Conservation (phyloP, 1,284 basidiomycete species). For the Fomitopsis betulina region DNA sequence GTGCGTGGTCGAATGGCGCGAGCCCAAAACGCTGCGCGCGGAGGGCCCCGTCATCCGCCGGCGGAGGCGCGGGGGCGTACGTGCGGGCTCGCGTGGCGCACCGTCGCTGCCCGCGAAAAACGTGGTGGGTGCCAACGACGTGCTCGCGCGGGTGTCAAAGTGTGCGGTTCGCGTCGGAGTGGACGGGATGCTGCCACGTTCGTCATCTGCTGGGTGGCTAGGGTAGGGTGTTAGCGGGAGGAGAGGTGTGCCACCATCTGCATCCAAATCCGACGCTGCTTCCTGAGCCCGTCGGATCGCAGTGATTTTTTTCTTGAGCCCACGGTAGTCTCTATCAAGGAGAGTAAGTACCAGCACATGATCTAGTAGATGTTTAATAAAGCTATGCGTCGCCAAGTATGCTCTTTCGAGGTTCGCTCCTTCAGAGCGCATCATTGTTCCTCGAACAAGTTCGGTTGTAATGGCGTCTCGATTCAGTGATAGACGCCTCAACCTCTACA, state of each 20-base stretch:
- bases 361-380: no score
- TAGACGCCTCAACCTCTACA: no score
- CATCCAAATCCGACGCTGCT: background rate
- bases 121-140: no score
- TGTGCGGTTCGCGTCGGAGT: background rate
- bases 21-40: background rate
- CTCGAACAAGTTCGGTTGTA: no score
- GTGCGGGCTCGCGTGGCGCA: no score
- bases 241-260: slow-evolving; percentile 1
- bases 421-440: no score
- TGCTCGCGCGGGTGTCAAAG: background rate
- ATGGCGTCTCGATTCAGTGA: no score
- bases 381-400: no score
- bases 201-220: background rate
- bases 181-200: background rate
- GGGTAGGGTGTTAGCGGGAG: slow-evolving; percentile 6
- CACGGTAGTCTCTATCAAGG: slow-evolving; percentile 59
- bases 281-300: slow-evolving; percentile 47
- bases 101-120: background rate
- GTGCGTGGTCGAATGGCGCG: background rate
- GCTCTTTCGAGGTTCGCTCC: no score
- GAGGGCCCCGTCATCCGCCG: slow-evolving; percentile 12
- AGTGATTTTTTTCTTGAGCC: slow-evolving; percentile 64
- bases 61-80: slow-evolving; percentile 2
- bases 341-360: background rate